Conservation (phyloP, 495 filamentous ascomycete genomes). For the Penicillium bovifimosum region DNA sequence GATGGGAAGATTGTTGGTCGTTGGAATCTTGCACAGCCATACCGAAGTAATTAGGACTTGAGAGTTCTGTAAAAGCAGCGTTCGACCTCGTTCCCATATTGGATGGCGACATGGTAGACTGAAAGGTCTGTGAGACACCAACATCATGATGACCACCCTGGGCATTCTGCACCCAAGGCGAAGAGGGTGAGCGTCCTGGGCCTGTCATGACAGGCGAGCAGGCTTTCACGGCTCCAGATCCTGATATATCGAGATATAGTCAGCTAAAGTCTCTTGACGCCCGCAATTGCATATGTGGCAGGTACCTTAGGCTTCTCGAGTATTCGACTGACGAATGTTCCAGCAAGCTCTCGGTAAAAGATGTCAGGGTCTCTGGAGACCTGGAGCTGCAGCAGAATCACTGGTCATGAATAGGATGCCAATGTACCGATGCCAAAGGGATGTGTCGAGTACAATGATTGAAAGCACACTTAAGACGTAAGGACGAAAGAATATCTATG, state of each 20-base stretch:
- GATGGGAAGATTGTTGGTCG: conserved; percentile 54
- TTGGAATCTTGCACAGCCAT: conserved; percentile 58
- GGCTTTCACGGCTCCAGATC: conserved; percentile 13
- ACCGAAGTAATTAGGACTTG: conserved; percentile 81
- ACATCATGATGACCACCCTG: conserved; percentile 24
- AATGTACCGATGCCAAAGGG: neutral
- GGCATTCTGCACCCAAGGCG: conserved; percentile 38
- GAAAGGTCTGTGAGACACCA: conserved; percentile 14
- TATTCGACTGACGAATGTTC: neutral
- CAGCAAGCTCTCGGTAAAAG: neutral
- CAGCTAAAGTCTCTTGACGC: conserved; percentile 3
- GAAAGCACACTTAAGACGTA: neutral
- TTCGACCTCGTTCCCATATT: conserved; percentile 34
- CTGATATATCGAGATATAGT: conserved; percentile 2
- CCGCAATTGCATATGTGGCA: neutral
- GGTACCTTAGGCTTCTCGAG: neutral
- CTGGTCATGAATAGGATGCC: neutral
- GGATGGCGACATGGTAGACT: conserved; percentile 37
- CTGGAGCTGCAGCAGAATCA: neutral
- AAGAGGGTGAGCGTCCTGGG: conserved; percentile 41
- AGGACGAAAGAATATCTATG: neutral
- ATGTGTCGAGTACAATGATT: neutral
- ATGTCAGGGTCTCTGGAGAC: neutral
- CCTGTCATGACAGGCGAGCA: conserved; percentile 39
- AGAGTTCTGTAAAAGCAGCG: conserved; percentile 37